Evolutionary conservation across 2,329 filamentous ascomycete genomes (phyloP).

Genomic region (Diaporthe citrichinensis): DNA sequence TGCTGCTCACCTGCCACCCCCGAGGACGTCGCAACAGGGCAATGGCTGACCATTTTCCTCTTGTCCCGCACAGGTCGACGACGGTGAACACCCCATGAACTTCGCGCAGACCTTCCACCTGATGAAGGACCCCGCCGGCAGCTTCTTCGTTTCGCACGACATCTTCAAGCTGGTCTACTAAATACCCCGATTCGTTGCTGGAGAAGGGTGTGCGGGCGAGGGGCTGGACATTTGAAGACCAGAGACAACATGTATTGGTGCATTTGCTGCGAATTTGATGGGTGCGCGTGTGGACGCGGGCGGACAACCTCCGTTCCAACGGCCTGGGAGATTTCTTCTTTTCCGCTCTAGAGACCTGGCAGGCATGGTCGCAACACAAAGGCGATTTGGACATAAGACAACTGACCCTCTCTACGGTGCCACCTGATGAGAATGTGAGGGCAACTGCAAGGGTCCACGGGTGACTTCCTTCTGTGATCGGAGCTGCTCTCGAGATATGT

Average conservation of each 20-base stretch:
- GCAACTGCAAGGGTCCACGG: background rate
- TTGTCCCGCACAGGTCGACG: slow-evolving; percentile 72
- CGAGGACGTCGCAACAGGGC: background rate
- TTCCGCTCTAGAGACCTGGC: slow-evolving; percentile 6
- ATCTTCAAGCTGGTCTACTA: slow-evolving; percentile 79
- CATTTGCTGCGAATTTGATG: slow-evolving; percentile 23
- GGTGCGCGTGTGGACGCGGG: background rate
- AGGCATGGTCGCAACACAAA: slow-evolving; percentile 22
- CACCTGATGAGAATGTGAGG: slow-evolving; percentile 1
- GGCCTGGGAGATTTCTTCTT: slow-evolving; percentile 8
- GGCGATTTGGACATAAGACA: slow-evolving; percentile 26
- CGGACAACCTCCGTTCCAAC: background rate
- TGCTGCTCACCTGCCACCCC: too few species aligned
- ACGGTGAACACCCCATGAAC: slow-evolving; percentile 78
- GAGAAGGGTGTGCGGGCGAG: slow-evolving; percentile 5
- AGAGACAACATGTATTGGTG: slow-evolving; percentile 8
- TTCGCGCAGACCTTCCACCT: slow-evolving; percentile 82
- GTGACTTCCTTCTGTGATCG: background rate
- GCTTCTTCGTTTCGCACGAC: slow-evolving; percentile 81
- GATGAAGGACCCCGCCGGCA: slow-evolving; percentile 68
- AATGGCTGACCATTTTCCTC: slow-evolving; percentile 24
- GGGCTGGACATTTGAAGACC: background rate
- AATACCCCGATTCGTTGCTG: slow-evolving; percentile 25
- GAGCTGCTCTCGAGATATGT: background rate
- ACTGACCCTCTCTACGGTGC: background rate